Percentiles rank a stretch among this genome's conserved stretches.
These are phyloP conservation scores for Cnidoscolus chayamansa DNA, from an alignment of 441 rosid genomes.

Conservation along the genomic window DNA sequence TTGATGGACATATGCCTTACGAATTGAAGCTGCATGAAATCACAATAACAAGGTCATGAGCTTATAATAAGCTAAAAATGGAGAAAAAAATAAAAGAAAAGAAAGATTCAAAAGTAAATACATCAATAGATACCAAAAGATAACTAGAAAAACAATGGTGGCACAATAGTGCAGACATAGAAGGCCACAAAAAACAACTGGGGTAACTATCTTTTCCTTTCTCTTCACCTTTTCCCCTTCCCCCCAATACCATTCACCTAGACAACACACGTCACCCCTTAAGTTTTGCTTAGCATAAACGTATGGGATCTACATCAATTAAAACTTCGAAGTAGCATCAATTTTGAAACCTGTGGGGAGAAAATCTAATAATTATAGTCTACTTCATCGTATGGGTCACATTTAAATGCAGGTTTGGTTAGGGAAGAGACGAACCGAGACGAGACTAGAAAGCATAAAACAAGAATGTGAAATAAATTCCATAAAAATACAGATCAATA, in stretches of 20 bases:
- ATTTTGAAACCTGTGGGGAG: too few species aligned
- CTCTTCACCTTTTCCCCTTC: too few species aligned
- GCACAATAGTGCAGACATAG: not conserved
- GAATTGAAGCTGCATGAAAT: conserved; percentile 52
- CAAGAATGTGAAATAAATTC: not conserved
- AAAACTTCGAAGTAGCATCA: not conserved
- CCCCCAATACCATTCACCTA: not conserved
- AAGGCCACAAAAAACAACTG: not conserved
- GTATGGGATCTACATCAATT: not conserved
- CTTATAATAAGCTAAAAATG: not conserved
- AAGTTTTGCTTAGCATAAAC: not conserved
- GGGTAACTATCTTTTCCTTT: not conserved
- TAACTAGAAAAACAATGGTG: not conserved
- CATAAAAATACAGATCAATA: not conserved
- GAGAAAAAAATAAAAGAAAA: not conserved
- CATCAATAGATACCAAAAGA: not conserved
- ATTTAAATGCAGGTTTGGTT: not conserved
- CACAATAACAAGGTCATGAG: not conserved
- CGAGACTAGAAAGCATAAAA: not conserved
- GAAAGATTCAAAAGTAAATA: not conserved
- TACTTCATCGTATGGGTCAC: not conserved
- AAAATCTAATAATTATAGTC: not conserved
- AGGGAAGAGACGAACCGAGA: not conserved
- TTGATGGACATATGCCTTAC: conserved; percentile 52
- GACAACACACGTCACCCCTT: not conserved